Evolutionary conservation across 192 early-diverging fungal species (phyloP).

Genomic region (Coemansia javaensis): DNA sequence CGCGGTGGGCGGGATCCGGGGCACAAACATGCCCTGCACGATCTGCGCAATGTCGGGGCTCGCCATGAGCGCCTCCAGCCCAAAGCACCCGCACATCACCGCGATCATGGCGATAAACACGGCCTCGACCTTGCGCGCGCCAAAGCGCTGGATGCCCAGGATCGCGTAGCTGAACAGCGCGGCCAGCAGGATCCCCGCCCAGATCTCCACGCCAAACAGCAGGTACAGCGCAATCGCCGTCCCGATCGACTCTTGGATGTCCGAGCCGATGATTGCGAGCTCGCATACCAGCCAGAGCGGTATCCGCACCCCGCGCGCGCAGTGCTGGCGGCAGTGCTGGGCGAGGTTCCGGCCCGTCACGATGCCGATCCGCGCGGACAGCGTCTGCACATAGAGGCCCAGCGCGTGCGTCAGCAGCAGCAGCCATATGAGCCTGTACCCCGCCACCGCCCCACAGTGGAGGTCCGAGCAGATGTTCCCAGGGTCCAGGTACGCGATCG

Average conservation of each 20-base stretch:
- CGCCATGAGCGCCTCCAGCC: slow-evolving; percentile 58
- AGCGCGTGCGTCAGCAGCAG: slow-evolving; percentile 60
- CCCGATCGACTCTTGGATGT: slow-evolving; percentile 81
- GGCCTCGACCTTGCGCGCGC: slow-evolving; percentile 65
- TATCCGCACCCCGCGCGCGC: slow-evolving; percentile 32
- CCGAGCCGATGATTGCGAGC: slow-evolving; percentile 64
- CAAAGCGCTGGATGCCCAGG: slow-evolving; percentile 60
- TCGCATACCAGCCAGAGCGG: slow-evolving; percentile 60
- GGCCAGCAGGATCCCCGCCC: slow-evolving; percentile 72
- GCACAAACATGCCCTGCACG: slow-evolving; percentile 52
- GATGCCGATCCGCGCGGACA: slow-evolving; percentile 59
- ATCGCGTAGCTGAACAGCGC: slow-evolving; percentile 74
- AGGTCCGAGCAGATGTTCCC: slow-evolving; percentile 68
- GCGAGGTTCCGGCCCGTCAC: slow-evolving; percentile 64
- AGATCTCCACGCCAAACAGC: slow-evolving; percentile 62
- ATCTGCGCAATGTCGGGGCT: slow-evolving; percentile 51
- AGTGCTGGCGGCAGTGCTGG: slow-evolving; percentile 49
- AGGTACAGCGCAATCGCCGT: slow-evolving; percentile 84
- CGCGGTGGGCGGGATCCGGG: slow-evolving; percentile 53
- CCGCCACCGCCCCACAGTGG: slow-evolving; percentile 64
- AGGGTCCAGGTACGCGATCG: slow-evolving; percentile 67
- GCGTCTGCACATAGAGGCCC: slow-evolving; percentile 59
- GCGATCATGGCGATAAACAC: slow-evolving; percentile 71
- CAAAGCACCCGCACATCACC: slow-evolving; percentile 72
- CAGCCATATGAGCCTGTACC: slow-evolving; percentile 63